phyloP scores from a whole-genome alignment of 345 rosid species.

The Triadica sebifera region DNA sequence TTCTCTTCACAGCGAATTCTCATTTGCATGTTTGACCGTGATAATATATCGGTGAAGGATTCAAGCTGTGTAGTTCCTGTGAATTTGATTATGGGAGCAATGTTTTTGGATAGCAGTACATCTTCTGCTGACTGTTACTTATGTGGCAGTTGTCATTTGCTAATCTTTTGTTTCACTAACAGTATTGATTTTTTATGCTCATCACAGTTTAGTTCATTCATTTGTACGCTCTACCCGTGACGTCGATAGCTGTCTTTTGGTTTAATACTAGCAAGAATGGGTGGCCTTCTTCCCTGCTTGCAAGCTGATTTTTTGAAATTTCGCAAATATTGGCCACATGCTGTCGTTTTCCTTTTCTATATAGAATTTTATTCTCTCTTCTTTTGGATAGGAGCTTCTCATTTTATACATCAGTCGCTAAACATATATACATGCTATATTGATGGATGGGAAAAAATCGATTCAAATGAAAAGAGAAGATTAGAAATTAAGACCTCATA shows the following conservation, averaged over 20 bases:
- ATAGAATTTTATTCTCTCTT: no score
- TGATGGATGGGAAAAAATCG: no score
- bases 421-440: no score
- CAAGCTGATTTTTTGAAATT: background rate
- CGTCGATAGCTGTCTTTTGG: background rate
- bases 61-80: background rate
- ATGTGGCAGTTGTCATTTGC: background rate
- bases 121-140: background rate
- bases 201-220: background rate
- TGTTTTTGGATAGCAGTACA: background rate
- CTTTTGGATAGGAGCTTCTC: no score
- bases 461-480: no score
- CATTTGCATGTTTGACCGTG: background rate
- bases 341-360: no score
- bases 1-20: background rate
- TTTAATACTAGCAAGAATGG: background rate
- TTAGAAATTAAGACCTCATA: no score
- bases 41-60: no score
- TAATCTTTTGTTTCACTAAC: background rate
- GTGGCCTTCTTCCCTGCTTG: background rate
- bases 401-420: no score
- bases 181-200: background rate
- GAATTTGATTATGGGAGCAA: conserved; percentile 1
- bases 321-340: background rate
- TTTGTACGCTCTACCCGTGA: background rate